Base-by-base conservation (phyloP, 2,329 filamentous ascomycete species). In the Hypoxylon sp. region DNA sequence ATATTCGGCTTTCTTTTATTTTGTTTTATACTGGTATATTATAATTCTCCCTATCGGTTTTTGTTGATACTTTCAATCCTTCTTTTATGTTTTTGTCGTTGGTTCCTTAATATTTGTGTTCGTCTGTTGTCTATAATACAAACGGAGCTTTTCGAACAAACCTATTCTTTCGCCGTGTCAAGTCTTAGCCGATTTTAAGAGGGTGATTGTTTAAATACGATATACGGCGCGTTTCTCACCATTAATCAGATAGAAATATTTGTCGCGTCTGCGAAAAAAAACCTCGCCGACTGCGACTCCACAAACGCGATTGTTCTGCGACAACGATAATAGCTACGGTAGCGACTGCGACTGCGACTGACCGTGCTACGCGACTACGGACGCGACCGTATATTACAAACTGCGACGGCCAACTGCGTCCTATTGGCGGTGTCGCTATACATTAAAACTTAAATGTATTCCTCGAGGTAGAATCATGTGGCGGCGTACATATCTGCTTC, bases 401-500 rank as follows among this genome's bases (percentile, higher is more conserved):
- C 55, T 14, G 21, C 62, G 34, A 60, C 67, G 21, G 43, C 21
- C 57, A 41, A 50, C 55, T 56, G 45, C 32, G 23, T 58, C 58
- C 55, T 14, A 7, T 19, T 45, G 30, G 49, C 57, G 49, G 64
- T 53, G 63, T 30, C 53, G 57, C 62, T 66, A 60, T 63, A 69
- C 41, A 55, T 25, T 52, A 51, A 60, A 46, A 38, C 41, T 59
- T 72, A 72, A 59, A 73, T 68, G 65, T 56, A 69, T 64, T 17
- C 51, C 43, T 50, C 38, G 32, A 19, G 50, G 57, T 57, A 67
- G 55, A 69, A 74, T 74, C 74, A 98, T 98, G 95, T 97, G 93
- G 94, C 90, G 94, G 85, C 90, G 94, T 80, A 88, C 90, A 69
- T 97, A 97, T 82, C 85, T 98, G 70, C 82, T 97, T 62, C 86